These are phyloP conservation scores for Pisolithus thermaeus DNA, from an alignment of 1,284 basidiomycete species.

Conservation along the genomic window DNA sequence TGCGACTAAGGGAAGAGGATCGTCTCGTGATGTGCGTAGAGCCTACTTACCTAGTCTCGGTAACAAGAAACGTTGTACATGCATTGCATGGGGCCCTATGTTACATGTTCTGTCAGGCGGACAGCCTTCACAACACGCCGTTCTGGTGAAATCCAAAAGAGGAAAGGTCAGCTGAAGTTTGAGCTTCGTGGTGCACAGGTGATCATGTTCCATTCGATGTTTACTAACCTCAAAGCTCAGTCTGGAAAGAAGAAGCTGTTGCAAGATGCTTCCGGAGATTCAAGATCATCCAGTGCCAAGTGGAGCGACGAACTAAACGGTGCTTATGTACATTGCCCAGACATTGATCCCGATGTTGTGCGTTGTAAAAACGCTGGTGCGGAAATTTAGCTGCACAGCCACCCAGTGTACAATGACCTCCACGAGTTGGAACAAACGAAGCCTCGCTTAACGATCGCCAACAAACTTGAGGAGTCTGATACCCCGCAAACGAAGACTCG, in stretches of 20 bases:
- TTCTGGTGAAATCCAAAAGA: not conserved
- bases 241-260: not conserved
- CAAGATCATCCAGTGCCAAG: not conserved
- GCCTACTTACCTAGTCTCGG: not conserved
- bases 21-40: not conserved
- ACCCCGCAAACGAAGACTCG: conserved; percentile 3
- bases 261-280: not conserved
- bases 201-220: not conserved
- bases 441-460: not conserved
- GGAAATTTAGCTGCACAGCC: not conserved
- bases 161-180: not conserved
- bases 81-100: not conserved
- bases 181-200: not conserved
- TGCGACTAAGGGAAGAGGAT: not conserved
- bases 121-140: not conserved
- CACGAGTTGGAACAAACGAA: not conserved
- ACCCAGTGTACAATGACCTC: not conserved
- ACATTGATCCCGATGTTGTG: not conserved
- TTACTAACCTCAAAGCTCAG: not conserved
- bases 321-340: not conserved
- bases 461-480: conserved; percentile 1
- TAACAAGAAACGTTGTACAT: not conserved
- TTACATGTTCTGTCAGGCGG: not conserved
- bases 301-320: not conserved
- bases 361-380: not conserved